Percentiles rank a stretch among this genome's conserved stretches.
Evolutionary conservation across 2,329 filamentous ascomycete genomes (phyloP).

Genomic region (Colletotrichum nymphaeae): DNA sequence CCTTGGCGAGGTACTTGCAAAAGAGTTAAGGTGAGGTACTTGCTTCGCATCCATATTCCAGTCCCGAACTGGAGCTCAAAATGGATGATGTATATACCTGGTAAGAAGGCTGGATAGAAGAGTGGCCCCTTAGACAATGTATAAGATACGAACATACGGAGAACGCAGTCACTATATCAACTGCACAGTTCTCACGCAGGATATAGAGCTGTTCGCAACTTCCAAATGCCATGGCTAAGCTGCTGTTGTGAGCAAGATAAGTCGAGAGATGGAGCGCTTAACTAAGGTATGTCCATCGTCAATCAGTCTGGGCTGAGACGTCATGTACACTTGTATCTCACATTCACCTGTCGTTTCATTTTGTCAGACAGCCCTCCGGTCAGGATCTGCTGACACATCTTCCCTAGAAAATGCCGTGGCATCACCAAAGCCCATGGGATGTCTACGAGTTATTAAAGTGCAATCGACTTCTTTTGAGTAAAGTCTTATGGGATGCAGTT

Average conservation of each 20-base stretch:
- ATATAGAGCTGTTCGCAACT: neutral
- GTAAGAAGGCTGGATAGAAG: neutral
- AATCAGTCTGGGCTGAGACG: neutral
- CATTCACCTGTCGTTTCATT: neutral
- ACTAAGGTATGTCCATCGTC: neutral
- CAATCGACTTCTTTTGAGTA: neutral
- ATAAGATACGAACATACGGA: neutral
- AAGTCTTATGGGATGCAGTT: too few relatives aligned
- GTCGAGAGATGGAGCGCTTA: neutral
- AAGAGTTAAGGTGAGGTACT: constrained; percentile 14
- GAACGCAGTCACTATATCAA: neutral
- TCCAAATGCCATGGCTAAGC: neutral
- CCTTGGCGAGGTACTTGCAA: neutral
- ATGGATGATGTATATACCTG: neutral
- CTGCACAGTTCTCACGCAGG: neutral
- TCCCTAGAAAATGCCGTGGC: neutral
- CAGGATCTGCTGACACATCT: neutral
- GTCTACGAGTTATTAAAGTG: neutral
- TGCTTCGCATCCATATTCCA: constrained; percentile 4
- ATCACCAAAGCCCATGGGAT: neutral
- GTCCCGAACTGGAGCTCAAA: neutral
- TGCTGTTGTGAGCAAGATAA: neutral
- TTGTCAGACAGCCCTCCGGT: neutral
- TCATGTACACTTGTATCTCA: neutral
- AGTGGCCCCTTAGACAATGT: neutral